Evolutionary conservation across 129 eudicot species (phyloP), one percentile per base, ranked within the genome.

Genomic region (Flaveria trinervia): DNA sequence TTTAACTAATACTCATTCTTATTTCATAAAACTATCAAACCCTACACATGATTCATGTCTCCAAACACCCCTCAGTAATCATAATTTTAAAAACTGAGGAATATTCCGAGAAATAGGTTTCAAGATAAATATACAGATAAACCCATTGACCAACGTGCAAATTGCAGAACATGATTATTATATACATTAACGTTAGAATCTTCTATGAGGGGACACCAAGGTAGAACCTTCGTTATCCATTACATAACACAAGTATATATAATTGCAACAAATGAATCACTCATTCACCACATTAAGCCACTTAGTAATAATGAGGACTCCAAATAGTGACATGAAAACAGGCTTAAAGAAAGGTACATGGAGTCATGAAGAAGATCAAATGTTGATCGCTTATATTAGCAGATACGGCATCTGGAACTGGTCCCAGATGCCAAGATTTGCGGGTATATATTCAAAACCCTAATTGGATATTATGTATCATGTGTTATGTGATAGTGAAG

Each of bases 351-450:
- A 55, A 55, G 61, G 61, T 4, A 7, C 13, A 18, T 55, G 61
- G 61, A 55, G 61, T 12, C 61, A 55, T 55, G 61, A 55, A 55
- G 61, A 55, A 55, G 61, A 55, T 55, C 61, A 55, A 4, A 18
- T 55, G 61, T 8, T 55, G 26, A 55, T 55, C 20, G 11, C 61
- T 55, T 55, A 55, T 2, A 55, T 55, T 4, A 55, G 61, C 8
- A 55, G 61, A 55, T 55, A 55, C 20, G 61, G 61, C 61, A 55
- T 55, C 20, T 55, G 61, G 61, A 55, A 55, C 25, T 55, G 61
- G 61, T n/a, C 61, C 61, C 61, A 55, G 23, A 55, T 55, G 61
- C 61, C 61, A 2, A 55, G 61, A 55, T 55, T 55, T 18, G 61
- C 61, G 9, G 61, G 61, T 55, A 55, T 18, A 55, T 55, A 55